phyloP scores from a whole-genome alignment of 371 early-diverging fungal genomes.

The Chytridium lagenaria region DNA sequence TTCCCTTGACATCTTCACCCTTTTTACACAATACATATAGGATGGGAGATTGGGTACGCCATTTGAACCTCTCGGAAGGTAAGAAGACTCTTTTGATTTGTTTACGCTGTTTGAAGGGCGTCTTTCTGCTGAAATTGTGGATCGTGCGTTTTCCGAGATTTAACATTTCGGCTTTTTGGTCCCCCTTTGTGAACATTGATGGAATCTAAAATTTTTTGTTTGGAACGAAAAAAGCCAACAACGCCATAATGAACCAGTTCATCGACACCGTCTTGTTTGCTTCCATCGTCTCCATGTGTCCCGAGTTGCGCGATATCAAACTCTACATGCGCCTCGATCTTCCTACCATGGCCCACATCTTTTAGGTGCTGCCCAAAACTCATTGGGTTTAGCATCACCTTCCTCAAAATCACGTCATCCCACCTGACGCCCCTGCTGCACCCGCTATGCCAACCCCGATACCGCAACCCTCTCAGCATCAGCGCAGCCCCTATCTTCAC shows the following conservation, averaged over 20 bases:
- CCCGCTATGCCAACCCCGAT: not conserved
- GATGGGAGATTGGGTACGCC: not conserved
- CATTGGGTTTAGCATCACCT: constrained; percentile 5
- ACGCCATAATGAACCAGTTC: not conserved
- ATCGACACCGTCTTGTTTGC: not conserved
- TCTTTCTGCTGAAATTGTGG: too few species aligned
- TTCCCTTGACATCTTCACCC: not conserved
- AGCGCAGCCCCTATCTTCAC: not conserved
- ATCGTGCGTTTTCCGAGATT: too few species aligned
- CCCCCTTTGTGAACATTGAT: too few species aligned
- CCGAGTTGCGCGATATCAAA: constrained; percentile 1
- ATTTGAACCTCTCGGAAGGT: constrained; percentile 13
- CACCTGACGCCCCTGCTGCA: not conserved
- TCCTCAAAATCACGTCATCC: not conserved
- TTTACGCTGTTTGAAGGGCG: too few species aligned
- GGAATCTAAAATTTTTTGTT: too few species aligned
- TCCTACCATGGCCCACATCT: constrained; percentile 2
- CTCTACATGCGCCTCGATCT: constrained; percentile 6
- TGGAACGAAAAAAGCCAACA: too few species aligned
- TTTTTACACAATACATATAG: too few species aligned
- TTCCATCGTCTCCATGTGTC: not conserved
- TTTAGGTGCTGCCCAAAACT: constrained; percentile 3
- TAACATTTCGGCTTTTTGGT: too few species aligned
- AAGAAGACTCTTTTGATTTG: not conserved
- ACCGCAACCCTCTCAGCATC: not conserved